A percentile compares a stretch with the other conserved stretches of the same genome.
phyloP scores from a whole-genome alignment of 192 early-diverging fungal species.

The Coemansia sp. region DNA sequence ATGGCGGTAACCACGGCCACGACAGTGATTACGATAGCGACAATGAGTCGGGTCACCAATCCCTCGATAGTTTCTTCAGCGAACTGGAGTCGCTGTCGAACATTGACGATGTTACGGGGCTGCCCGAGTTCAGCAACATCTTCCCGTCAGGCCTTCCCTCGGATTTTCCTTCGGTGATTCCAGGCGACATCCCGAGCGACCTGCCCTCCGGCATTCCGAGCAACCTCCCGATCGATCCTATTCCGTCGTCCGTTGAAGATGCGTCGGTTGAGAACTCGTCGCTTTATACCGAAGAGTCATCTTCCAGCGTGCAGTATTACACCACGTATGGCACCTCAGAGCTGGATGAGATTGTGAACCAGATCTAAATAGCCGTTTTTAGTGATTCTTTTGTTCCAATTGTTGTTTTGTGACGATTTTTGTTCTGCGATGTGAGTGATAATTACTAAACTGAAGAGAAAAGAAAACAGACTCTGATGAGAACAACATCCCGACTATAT shows the following conservation, averaged over 20 bases:
- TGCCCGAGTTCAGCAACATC: neutral
- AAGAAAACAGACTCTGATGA: too few species aligned
- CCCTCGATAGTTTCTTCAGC: neutral
- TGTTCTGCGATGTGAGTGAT: too few species aligned
- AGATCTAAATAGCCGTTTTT: neutral
- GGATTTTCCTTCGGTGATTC: neutral
- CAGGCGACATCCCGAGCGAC: neutral
- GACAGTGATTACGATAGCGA: neutral
- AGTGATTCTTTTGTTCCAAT: neutral
- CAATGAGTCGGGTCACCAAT: neutral
- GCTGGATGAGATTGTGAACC: neutral
- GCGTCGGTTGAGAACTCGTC: neutral
- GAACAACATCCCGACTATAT: too few species aligned
- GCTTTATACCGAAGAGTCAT: neutral
- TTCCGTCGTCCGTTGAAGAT: neutral
- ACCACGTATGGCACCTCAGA: neutral
- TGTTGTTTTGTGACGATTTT: too few species aligned
- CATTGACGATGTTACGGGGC: too few species aligned
- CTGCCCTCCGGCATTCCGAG: constrained; percentile 1
- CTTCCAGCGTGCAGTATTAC: neutral
- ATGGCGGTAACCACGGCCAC: neutral
- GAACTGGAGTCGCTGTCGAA: constrained; percentile 6
- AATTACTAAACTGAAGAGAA: too few species aligned
- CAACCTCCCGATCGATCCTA: neutral
- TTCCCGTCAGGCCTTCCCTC: neutral